phyloP scores from a whole-genome alignment of 306 rosid genomes.

The Rosa lucieae region DNA sequence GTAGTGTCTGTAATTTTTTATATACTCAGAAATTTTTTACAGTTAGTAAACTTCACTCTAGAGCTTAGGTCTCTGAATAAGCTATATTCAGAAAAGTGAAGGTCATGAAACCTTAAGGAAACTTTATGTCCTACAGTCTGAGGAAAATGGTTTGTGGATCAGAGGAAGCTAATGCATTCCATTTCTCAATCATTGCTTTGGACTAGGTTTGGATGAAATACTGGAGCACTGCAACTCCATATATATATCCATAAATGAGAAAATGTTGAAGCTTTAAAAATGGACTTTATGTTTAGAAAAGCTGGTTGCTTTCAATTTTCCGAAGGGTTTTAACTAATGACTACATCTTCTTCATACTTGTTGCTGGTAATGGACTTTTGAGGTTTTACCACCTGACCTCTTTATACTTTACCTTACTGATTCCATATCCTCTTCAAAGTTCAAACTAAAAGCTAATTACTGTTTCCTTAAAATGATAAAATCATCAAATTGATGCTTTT shows the following conservation, averaged over 20 bases:
- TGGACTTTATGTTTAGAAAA: background rate
- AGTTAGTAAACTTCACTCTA: background rate
- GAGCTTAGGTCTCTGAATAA: background rate
- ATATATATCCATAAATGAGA: background rate
- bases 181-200: background rate
- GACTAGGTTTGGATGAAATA: background rate
- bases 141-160: background rate
- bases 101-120: background rate
- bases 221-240: background rate
- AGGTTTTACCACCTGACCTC: background rate
- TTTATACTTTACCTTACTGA: background rate
- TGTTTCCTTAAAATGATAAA: background rate
- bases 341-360: background rate
- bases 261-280: background rate
- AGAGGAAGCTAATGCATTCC: background rate
- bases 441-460: background rate
- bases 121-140: background rate
- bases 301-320: background rate
- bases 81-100: background rate
- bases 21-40: background rate
- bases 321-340: background rate
- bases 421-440: background rate
- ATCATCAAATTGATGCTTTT: background rate
- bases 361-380: background rate
- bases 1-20: background rate